Percentiles rank a stretch among this genome's conserved stretches.
These are phyloP conservation scores for Eremochloa ophiuroides DNA, from an alignment of 176 grass and related monocot species.

Conservation along the genomic window DNA sequence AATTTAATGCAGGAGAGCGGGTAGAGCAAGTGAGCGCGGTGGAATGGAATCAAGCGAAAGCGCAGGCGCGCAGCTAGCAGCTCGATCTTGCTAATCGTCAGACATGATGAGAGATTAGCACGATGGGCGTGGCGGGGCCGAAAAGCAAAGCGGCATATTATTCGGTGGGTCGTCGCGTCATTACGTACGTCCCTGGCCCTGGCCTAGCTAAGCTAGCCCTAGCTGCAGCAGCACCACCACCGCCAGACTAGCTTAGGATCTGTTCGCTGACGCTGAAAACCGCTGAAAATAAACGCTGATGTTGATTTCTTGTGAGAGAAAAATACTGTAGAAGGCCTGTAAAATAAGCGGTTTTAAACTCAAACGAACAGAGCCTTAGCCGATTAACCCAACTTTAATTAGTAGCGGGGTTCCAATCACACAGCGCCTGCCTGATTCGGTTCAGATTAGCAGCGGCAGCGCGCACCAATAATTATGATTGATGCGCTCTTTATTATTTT, in stretches of 20 bases:
- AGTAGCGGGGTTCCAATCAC: conserved; percentile 21
- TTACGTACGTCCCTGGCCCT: not conserved
- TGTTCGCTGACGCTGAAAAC: too few relatives aligned
- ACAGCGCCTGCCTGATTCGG: not conserved
- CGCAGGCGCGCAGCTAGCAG: too few relatives aligned
- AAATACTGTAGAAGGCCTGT: too few relatives aligned
- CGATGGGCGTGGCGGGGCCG: conserved; percentile 9
- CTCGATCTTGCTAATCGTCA: not conserved
- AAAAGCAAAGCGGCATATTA: conserved; percentile 13
- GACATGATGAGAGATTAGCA: conserved; percentile 34
- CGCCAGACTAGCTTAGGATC: too few relatives aligned
- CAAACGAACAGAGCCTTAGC: too few relatives aligned
- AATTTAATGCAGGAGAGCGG: too few relatives aligned
- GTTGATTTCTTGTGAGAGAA: too few relatives aligned
- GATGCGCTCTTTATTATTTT: not conserved
- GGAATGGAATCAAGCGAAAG: not conserved
- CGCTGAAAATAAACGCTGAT: too few relatives aligned
- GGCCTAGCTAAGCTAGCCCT: not conserved
- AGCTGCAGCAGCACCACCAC: too few relatives aligned
- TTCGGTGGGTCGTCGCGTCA: not conserved
- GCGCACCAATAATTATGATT: not conserved
- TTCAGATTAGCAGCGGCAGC: not conserved
- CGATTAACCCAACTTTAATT: conserved; percentile 23
- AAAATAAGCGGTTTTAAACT: too few relatives aligned
- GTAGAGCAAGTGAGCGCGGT: too few relatives aligned